These are phyloP conservation scores for Alternaria sp. DNA, from an alignment of 2,329 filamentous ascomycete genomes.

Conservation along the genomic window DNA sequence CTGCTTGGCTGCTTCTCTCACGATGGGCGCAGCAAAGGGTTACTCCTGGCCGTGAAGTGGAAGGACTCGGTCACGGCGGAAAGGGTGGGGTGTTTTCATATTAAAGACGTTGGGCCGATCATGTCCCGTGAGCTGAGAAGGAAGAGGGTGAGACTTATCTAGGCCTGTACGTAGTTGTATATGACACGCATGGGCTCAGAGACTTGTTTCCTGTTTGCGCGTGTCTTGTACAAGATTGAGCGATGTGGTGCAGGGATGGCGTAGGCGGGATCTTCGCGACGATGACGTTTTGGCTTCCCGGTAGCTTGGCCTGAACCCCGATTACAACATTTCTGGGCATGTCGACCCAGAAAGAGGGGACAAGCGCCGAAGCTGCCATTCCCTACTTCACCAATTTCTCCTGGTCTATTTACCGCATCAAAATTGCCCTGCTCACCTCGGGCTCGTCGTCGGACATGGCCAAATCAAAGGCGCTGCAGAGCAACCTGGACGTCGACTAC, in stretches of 20 bases:
- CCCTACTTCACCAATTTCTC: constrained; percentile 27
- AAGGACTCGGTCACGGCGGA: too few species aligned
- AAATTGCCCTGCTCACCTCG: constrained; percentile 30
- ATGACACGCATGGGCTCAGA: too few species aligned
- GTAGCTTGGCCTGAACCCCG: constrained; percentile 35
- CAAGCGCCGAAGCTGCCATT: constrained; percentile 22
- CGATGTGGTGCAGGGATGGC: constrained; percentile 35
- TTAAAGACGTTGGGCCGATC: too few species aligned
- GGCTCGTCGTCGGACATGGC: constrained; percentile 40
- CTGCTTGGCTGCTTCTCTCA: too few species aligned
- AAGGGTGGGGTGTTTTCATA: too few species aligned
- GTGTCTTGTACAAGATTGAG: constrained; percentile 6
- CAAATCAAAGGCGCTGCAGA: constrained; percentile 53
- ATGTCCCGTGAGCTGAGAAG: too few species aligned
- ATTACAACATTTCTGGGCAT: constrained; percentile 38
- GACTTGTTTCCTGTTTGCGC: not conserved
- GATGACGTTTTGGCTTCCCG: constrained; percentile 39
- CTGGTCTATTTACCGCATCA: constrained; percentile 28
- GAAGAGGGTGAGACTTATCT: too few species aligned
- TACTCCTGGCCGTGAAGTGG: too few species aligned
- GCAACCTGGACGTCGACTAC: constrained; percentile 82
- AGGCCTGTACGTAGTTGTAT: too few species aligned
- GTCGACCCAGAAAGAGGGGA: constrained; percentile 24
- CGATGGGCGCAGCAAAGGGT: too few species aligned
- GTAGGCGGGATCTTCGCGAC: constrained; percentile 18